phyloP scores from a whole-genome alignment of 441 rosid genomes.

The Populus hybrid region DNA sequence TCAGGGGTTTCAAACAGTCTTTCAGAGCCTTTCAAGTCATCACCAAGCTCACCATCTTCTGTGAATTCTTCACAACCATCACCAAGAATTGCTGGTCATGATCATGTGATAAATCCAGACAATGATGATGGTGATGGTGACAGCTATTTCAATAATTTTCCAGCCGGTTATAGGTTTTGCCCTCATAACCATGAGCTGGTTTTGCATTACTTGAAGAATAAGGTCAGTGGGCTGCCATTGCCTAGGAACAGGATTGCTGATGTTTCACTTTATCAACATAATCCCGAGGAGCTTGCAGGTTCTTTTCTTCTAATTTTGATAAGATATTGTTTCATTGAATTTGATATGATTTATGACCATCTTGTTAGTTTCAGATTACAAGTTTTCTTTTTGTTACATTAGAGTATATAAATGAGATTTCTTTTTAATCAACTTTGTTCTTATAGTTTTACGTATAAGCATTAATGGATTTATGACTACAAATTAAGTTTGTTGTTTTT shows the following conservation, averaged over 20 bases:
- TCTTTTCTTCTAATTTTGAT: neutral
- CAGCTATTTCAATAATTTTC: constrained; percentile 5
- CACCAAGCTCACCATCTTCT: neutral
- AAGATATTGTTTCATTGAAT: neutral
- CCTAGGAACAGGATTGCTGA: constrained; percentile 15
- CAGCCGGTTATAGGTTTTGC: constrained; percentile 19
- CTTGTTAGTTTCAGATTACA: neutral
- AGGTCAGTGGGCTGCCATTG: neutral
- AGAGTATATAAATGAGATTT: too few species aligned
- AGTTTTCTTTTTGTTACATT: neutral
- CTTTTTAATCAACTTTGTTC: too few species aligned
- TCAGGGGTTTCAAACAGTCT: neutral
- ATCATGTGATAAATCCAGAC: neutral
- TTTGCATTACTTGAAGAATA: constrained; percentile 16
- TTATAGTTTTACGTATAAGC: too few species aligned
- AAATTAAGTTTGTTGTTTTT: neutral
- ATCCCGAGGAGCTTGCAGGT: constrained; percentile 27
- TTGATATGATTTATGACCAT: neutral
- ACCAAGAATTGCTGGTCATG: neutral
- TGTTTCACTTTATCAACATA: constrained; percentile 16
- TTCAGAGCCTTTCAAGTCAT: neutral
- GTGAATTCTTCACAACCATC: neutral
- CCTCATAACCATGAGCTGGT: constrained; percentile 24
- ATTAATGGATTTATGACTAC: neutral
- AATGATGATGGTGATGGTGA: neutral